A percentile compares a stretch with the other conserved stretches of the same genome.
Evolutionary conservation across 495 filamentous ascomycete species (phyloP).

Genomic region (Xylaria longipes): DNA sequence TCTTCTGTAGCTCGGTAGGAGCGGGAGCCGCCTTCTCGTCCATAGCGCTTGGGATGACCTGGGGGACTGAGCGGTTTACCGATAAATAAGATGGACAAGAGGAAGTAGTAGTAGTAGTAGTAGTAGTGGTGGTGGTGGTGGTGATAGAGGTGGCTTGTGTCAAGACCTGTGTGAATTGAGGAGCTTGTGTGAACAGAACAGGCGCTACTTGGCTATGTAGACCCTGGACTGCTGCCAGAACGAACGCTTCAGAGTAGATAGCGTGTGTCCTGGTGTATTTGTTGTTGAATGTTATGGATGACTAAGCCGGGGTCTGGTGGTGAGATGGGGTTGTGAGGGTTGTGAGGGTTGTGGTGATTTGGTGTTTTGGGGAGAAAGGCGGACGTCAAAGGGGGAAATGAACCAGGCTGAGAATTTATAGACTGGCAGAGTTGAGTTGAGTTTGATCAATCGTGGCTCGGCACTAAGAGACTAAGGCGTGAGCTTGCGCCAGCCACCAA

Average conservation of each 20-base stretch:
- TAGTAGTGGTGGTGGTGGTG: not conserved
- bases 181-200: not conserved
- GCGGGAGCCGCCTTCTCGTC: conserved; percentile 30
- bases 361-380: not conserved
- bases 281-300: not conserved
- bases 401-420: not conserved
- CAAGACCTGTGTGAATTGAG: not conserved
- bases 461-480: not conserved
- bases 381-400: not conserved
- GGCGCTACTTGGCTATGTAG: not conserved
- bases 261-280: not conserved
- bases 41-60: conserved; percentile 27
- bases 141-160: not conserved
- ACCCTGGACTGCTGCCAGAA: not conserved
- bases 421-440: not conserved
- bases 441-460: not conserved
- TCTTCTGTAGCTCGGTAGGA: conserved; percentile 33
- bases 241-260: not conserved
- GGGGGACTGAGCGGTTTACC: not conserved
- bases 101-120: not conserved
- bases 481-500: not conserved
- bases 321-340: not conserved
- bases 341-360: not conserved
- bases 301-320: not conserved
- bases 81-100: not conserved